Percentiles rank a stretch among this genome's conserved stretches.
phyloP scores from a whole-genome alignment of 2,329 filamentous ascomycete species.

The Cercospora zeina region DNA sequence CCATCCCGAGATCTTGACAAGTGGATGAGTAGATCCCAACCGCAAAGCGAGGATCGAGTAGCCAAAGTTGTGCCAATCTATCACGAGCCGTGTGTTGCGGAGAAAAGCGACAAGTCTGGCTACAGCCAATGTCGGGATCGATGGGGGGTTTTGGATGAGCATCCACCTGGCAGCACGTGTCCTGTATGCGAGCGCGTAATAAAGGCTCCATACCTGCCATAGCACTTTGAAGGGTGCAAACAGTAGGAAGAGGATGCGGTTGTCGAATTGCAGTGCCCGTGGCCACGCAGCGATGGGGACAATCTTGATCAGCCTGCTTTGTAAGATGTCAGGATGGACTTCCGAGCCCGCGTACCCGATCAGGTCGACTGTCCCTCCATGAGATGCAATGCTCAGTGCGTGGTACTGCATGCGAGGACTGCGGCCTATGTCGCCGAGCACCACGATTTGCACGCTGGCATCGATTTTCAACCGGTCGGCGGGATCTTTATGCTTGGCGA shows the following conservation, averaged over 20 bases:
- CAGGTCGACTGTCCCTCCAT: constrained; percentile 76
- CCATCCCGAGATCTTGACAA: constrained; percentile 73
- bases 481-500: constrained; percentile 29
- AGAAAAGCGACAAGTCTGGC: constrained; percentile 71
- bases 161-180: constrained; percentile 79
- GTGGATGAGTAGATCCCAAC: constrained; percentile 63
- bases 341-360: constrained; percentile 88
- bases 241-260: constrained; percentile 72
- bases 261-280: constrained; percentile 63
- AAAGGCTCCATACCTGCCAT: constrained; percentile 74
- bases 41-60: constrained; percentile 83
- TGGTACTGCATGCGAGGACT: constrained; percentile 99
- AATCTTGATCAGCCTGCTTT: constrained; percentile 68
- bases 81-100: constrained; percentile 76
- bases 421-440: constrained; percentile 90
- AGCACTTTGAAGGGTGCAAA: constrained; percentile 81
- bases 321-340: constrained; percentile 72
- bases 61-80: constrained; percentile 99
- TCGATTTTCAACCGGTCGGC: constrained; percentile 41
- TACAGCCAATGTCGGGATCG: constrained; percentile 83
- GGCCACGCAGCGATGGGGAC: constrained; percentile 70
- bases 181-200: constrained; percentile 69
- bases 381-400: constrained; percentile 83
- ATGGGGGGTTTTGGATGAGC: constrained; percentile 89
- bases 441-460: constrained; percentile 73